A percentile compares a stretch with the other conserved stretches of the same genome.
Evolutionary conservation across 2,329 filamentous ascomycete species (phyloP).

Genomic region (Moelleriella libera): DNA sequence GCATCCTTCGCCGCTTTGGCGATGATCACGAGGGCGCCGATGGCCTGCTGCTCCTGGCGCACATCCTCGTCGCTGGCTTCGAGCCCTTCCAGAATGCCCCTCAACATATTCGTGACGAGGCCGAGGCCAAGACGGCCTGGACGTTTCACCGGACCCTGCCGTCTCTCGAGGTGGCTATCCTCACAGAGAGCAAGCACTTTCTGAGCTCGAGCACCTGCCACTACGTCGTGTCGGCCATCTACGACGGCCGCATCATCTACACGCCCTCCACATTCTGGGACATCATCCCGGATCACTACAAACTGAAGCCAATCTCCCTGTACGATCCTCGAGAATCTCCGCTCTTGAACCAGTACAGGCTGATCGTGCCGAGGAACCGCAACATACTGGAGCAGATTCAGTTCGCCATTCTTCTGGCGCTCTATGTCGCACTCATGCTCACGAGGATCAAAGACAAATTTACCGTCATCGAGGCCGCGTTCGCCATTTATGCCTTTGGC

Average conservation of each 20-base stretch:
- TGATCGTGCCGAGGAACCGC: constrained; percentile 67
- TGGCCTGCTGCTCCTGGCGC: constrained; percentile 59
- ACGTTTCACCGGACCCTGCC: constrained; percentile 49
- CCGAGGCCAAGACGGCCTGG: constrained; percentile 32
- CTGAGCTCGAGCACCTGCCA: constrained; percentile 66
- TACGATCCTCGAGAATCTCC: constrained; percentile 67
- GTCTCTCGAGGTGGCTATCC: constrained; percentile 69
- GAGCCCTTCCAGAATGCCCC: constrained; percentile 78
- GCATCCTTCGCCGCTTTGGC: constrained; percentile 64
- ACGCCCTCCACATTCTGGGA: constrained; percentile 72
- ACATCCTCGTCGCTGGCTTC: constrained; percentile 71
- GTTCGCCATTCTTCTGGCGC: constrained; percentile 51
- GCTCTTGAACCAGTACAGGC: constrained; percentile 69
- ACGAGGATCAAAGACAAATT: constrained; percentile 44
- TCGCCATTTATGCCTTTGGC: constrained; percentile 60
- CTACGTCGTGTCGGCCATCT: constrained; percentile 71
- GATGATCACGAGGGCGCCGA: constrained; percentile 60
- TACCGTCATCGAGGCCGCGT: constrained; percentile 47
- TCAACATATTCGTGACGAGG: constrained; percentile 45
- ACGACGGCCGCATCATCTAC: constrained; percentile 67
- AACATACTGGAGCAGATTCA: constrained; percentile 63
- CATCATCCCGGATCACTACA: constrained; percentile 76
- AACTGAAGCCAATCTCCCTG: constrained; percentile 65
- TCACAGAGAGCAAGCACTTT: constrained; percentile 69
- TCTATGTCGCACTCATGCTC: constrained; percentile 64